Conservation (phyloP, 495 filamentous ascomycete species). For the Venustampulla echinocandica region DNA sequence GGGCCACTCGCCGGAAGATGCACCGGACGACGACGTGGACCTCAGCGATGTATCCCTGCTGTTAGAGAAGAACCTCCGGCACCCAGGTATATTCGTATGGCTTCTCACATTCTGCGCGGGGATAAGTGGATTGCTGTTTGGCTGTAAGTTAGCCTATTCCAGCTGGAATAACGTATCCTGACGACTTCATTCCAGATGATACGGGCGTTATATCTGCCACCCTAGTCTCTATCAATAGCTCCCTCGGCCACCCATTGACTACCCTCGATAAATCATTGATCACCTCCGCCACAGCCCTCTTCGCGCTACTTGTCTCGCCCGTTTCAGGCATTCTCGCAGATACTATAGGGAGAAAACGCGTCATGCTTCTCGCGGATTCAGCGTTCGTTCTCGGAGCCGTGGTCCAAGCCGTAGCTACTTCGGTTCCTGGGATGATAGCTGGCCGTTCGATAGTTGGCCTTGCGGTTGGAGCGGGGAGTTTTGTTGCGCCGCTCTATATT, state of each 20-base stretch:
- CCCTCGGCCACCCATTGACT: constrained; percentile 62
- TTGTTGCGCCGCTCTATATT: constrained; percentile 79
- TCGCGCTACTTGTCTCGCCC: constrained; percentile 71
- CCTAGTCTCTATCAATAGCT: constrained; percentile 66
- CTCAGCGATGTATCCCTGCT: constrained; percentile 19
- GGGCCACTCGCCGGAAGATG: constrained; percentile 6
- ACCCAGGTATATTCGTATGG: constrained; percentile 49
- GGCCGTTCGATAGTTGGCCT: constrained; percentile 73
- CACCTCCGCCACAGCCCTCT: constrained; percentile 71
- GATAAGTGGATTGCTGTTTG: constrained; percentile 80
- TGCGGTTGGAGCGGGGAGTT: constrained; percentile 74
- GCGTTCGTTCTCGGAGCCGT: constrained; percentile 71
- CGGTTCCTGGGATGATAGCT: constrained; percentile 63
- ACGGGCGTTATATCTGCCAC: constrained; percentile 90
- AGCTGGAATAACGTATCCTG: constrained; percentile 1
- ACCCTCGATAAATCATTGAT: constrained; percentile 78
- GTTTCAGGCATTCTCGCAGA: constrained; percentile 70
- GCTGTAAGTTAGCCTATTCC: constrained; percentile 52
- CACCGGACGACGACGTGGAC: constrained; percentile 11
- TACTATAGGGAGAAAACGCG: constrained; percentile 58
- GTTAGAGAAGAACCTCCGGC: constrained; percentile 20
- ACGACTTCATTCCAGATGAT: constrained; percentile 42
- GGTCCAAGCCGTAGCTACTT: constrained; percentile 54
- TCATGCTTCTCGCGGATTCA: constrained; percentile 70
- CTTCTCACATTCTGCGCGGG: constrained; percentile 70